Evolutionary conservation across 1,139 yeast genomes (phyloP).

Genomic region (Entelexis sorbosivorans): DNA sequence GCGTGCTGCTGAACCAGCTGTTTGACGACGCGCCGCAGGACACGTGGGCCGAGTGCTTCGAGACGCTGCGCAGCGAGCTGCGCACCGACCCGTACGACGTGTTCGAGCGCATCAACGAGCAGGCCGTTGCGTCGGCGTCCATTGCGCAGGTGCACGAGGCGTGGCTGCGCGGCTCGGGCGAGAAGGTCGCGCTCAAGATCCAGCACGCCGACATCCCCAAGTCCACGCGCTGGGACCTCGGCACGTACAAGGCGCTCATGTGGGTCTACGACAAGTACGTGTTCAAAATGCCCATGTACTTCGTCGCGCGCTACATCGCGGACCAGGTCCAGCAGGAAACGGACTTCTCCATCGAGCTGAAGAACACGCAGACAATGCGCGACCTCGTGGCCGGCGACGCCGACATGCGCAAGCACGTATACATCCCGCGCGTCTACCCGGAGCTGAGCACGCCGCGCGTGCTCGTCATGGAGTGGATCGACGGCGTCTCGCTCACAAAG

Average conservation of each 20-base stretch:
- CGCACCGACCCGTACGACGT: slow-evolving; percentile 41
- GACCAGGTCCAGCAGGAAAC: slow-evolving; percentile 50
- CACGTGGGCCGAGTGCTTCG: slow-evolving; percentile 45
- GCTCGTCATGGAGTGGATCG: slow-evolving; percentile 64
- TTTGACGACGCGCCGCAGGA: slow-evolving; percentile 68
- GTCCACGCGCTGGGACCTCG: slow-evolving; percentile 49
- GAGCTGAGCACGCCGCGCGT: slow-evolving; percentile 42
- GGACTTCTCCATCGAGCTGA: slow-evolving; percentile 47
- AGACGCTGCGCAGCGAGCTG: slow-evolving; percentile 37
- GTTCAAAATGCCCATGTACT: slow-evolving; percentile 54
- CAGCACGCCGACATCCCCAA: slow-evolving; percentile 52
- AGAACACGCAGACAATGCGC: slow-evolving; percentile 38
- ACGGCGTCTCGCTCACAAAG: slow-evolving; percentile 49
- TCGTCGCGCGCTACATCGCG: slow-evolving; percentile 48
- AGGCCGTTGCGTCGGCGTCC: slow-evolving; percentile 59
- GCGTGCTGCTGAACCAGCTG: slow-evolving; percentile 42
- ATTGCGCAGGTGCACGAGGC: slow-evolving; percentile 66
- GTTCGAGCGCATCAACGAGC: slow-evolving; percentile 41
- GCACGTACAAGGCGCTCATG: slow-evolving; percentile 46
- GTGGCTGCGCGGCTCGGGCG: slow-evolving; percentile 38
- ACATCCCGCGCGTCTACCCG: slow-evolving; percentile 45
- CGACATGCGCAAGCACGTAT: slow-evolving; percentile 32
- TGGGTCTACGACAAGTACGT: slow-evolving; percentile 42
- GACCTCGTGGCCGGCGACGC: slow-evolving; percentile 31
- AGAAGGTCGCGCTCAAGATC: slow-evolving; percentile 54